phyloP scores from a whole-genome alignment of 1,284 basidiomycete species.

The Cutaneotrichosporon spelunceum region DNA sequence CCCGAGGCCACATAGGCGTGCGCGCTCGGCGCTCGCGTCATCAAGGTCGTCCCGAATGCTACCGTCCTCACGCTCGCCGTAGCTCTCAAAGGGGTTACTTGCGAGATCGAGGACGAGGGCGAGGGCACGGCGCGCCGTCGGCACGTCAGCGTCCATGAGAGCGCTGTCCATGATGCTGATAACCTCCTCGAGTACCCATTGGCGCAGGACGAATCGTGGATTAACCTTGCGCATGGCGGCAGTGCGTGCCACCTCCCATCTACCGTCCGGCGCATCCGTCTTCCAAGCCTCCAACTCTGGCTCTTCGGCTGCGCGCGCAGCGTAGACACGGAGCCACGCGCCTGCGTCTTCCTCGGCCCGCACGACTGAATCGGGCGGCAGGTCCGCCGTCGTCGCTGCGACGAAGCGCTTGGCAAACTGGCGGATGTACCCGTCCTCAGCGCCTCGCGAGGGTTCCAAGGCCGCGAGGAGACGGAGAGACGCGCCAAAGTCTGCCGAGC shows the following conservation, averaged over 20 bases:
- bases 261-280: slow-evolving; percentile 13
- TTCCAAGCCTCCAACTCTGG: slow-evolving; percentile 13
- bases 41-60: slow-evolving; percentile 57
- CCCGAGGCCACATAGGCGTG: slow-evolving; percentile 71
- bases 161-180: slow-evolving; percentile 69
- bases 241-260: slow-evolving; percentile 40
- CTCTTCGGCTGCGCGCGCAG: slow-evolving; percentile 57
- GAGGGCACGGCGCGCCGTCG: slow-evolving; percentile 30
- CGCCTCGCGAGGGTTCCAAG: slow-evolving; percentile 59
- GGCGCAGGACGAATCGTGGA: slow-evolving; percentile 82
- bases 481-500: slow-evolving; percentile 75
- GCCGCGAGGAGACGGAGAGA: slow-evolving; percentile 68
- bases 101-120: slow-evolving; percentile 59
- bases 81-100: slow-evolving; percentile 69
- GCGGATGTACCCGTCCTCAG: slow-evolving; percentile 45
- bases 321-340: slow-evolving; percentile 68
- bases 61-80: slow-evolving; percentile 74
- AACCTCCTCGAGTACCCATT: slow-evolving; percentile 89
- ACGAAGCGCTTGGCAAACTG: slow-evolving; percentile 59
- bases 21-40: slow-evolving; percentile 62
- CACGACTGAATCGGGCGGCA: slow-evolving; percentile 55
- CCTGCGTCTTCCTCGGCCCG: slow-evolving; percentile 56
- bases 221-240: slow-evolving; percentile 57
- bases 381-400: slow-evolving; percentile 51
- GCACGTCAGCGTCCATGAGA: slow-evolving; percentile 57